Conservation (phyloP, 1,284 basidiomycete species). For the Waitea zeae region DNA sequence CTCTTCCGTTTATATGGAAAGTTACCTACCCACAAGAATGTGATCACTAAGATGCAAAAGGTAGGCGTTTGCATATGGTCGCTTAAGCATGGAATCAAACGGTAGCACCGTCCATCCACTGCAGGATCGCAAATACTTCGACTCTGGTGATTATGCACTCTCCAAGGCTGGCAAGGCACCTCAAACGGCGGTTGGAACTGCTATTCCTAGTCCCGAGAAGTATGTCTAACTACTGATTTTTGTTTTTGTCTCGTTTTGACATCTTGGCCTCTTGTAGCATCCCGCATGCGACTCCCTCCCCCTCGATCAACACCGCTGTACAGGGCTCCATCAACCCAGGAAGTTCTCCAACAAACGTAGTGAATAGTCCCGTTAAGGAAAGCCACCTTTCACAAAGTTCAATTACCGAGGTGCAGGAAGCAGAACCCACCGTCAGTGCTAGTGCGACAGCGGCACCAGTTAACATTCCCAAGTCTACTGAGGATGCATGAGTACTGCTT, state of each 20-base stretch:
- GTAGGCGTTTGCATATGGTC: conserved; percentile 22
- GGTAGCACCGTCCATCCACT: conserved; percentile 2
- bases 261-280: conserved; percentile 27
- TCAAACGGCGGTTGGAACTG: conserved; percentile 79
- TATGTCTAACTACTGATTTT: conserved; percentile 27
- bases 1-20: conserved; percentile 92
- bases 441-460: no score
- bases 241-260: conserved; percentile 5
- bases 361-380: conserved; percentile 46
- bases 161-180: conserved; percentile 88
- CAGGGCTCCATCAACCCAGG: conserved; percentile 31
- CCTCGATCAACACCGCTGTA: conserved; percentile 30
- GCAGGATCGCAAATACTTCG: conserved; percentile 94
- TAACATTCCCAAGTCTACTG: no score
- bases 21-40: conserved; percentile 83
- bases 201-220: conserved; percentile 93
- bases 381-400: no score
- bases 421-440: no score
- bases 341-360: conserved; percentile 47
- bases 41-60: conserved; percentile 90
- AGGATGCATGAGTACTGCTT: no score
- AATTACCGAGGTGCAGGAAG: no score
- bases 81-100: conserved; percentile 5
- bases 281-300: conserved; percentile 36
- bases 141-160: conserved; percentile 93